phyloP scores from a whole-genome alignment of 768 basidiomycete species.

The Lanmaoa pseudosensibilis region DNA sequence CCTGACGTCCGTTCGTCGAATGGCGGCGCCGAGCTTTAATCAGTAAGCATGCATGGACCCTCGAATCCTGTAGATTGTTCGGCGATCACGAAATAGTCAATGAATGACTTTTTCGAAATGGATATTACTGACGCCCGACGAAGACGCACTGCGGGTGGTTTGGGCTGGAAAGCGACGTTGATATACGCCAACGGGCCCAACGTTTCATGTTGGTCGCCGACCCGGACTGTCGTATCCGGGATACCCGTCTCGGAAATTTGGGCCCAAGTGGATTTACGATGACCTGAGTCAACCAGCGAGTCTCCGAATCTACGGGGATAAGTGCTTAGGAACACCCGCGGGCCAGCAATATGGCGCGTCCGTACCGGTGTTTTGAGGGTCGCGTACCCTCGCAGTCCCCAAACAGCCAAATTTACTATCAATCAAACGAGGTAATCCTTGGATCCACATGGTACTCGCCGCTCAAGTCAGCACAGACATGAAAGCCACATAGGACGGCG shows the following conservation, averaged over 20 bases:
- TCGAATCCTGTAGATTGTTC: constrained; percentile 6
- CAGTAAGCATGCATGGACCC: constrained; percentile 2
- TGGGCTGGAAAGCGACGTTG: neutral
- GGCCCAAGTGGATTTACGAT: neutral
- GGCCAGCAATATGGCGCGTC: neutral
- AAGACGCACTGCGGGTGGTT: neutral
- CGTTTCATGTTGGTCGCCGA: neutral
- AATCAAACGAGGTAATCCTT: neutral
- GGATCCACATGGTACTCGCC: neutral
- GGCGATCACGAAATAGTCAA: constrained; percentile 18
- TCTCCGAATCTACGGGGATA: neutral
- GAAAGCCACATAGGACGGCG: neutral
- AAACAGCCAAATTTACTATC: constrained; percentile 8
- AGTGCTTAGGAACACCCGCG: neutral
- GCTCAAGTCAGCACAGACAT: neutral
- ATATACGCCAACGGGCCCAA: neutral
- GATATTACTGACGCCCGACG: neutral
- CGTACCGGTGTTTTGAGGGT: constrained; percentile 2
- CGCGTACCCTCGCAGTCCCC: neutral
- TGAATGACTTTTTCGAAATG: neutral
- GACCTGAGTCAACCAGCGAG: neutral
- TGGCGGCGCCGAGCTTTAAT: constrained; percentile 5
- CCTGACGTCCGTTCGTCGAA: neutral
- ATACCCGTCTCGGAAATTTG: neutral
- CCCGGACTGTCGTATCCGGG: neutral